Evolutionary conservation across 495 filamentous ascomycete species (phyloP), one percentile per base, ranked within the genome.

Genomic region (Talaromyces adpressus): DNA sequence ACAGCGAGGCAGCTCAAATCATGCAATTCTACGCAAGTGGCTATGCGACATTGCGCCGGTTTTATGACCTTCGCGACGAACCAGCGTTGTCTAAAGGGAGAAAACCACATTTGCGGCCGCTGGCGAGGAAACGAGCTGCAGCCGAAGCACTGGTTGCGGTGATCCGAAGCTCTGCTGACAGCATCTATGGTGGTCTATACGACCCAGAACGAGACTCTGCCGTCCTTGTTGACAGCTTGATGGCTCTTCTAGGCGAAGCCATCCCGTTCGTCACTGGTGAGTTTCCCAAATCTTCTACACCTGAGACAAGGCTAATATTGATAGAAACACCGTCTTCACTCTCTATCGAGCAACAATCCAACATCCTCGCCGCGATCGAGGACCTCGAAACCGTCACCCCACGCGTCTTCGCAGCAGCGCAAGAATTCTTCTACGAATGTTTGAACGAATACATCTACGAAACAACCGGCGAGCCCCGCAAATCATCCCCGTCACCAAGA

Each of bases 131-230:
- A 63, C 81, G 80, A 57, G 85, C 85, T 63, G 91, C 91, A 22
- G 87, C 86, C 0, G 76, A 84, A 29, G 86, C 87, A n/a, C 77
- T 97, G 34, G 76, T 89, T 25, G 88, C 89, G 9, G 86, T 94
- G 57, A 89, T 96, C 68, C 79, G 84, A 57, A 94, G 91, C 72
- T 89, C 92, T 3, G 86, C 87, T 53, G 91, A 95, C 72, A 92
- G 89, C 67, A 95, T 97, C 69, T 87, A 89, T 62, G 93, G 92
- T 57, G 92, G 93, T 16, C 79, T 96, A 1, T 93, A 89, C 68
- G 92, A 96, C 70, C 87, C 88, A 34, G 78, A 83, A 27, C 83
- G 89, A 18, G 89, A 89, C 65, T 85, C 89, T 1, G 89, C 94
- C 16, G 88, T 96, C 23, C 88, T 87, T 63, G 90, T 96, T 53